Conservation (phyloP, 345 rosid species). For the Crucihimalaya himalaica region DNA sequence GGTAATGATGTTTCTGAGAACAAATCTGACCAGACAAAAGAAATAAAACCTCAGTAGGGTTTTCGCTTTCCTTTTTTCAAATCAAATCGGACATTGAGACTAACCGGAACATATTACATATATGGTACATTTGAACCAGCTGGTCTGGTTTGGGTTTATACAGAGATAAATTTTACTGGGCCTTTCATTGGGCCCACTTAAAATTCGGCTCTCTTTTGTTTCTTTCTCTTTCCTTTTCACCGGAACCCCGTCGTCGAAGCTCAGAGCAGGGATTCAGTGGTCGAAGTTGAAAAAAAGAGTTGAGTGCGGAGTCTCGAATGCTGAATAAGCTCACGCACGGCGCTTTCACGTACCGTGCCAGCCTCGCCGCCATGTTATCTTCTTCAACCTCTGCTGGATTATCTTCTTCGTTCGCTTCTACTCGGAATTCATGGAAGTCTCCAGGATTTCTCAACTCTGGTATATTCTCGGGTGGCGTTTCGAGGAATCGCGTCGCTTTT, state of each 20-base stretch:
- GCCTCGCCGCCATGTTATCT: conserved; percentile 37
- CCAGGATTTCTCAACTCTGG: conserved; percentile 29
- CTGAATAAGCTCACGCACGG: conserved; percentile 33
- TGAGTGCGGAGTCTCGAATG: conserved; percentile 30
- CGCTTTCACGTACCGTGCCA: conserved; percentile 32
- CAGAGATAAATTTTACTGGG: background rate
- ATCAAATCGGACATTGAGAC: background rate
- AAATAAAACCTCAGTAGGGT: conserved; percentile 27
- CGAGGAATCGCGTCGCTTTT: conserved; percentile 40
- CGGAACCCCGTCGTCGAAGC: conserved; percentile 20
- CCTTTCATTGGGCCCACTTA: conserved; percentile 21
- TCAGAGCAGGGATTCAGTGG: conserved; percentile 16
- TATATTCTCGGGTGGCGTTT: conserved; percentile 25
- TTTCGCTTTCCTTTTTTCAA: conserved; percentile 27
- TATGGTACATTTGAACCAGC: background rate
- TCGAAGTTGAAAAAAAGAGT: background rate
- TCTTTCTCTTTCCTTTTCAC: background rate
- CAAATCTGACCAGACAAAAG: conserved; percentile 23
- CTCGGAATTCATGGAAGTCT: conserved; percentile 36
- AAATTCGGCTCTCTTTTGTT: background rate
- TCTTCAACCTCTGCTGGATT: conserved; percentile 36
- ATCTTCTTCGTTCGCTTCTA: conserved; percentile 30
- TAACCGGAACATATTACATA: conserved; percentile 5
- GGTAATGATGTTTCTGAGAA: background rate
- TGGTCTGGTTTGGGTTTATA: background rate